Evolutionary conservation across 345 rosid species (phyloP).

Genomic region (Moringa oleifera): DNA sequence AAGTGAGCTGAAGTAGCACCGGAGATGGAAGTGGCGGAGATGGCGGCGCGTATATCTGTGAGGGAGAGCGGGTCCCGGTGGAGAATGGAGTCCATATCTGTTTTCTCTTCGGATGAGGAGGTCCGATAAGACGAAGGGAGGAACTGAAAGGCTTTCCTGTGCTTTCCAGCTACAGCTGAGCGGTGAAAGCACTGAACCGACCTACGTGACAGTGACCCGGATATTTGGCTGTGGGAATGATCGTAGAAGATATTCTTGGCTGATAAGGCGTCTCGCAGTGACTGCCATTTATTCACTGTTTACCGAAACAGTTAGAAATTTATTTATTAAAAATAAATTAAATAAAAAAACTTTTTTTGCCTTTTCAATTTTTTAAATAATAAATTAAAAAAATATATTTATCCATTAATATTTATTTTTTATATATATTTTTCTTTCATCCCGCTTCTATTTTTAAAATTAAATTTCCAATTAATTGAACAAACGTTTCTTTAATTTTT

Average conservation of each 20-base stretch:
- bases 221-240: conserved; percentile 1
- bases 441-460: no score
- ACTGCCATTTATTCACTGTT: no score
- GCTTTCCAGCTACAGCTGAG: neutral
- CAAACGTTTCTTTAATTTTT: no score
- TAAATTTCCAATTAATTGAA: no score
- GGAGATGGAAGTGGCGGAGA: conserved; percentile 13
- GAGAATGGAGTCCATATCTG: conserved; percentile 40
- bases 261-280: no score
- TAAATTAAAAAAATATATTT: no score
- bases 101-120: neutral
- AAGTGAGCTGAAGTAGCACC: conserved; percentile 15
- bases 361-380: no score
- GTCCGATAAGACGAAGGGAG: neutral
- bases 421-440: no score
- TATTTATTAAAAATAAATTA: no score
- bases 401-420: no score
- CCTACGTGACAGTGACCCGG: conserved; percentile 6
- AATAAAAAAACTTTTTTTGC: no score
- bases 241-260: neutral
- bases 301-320: no score
- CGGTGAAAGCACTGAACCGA: neutral
- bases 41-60: conserved; percentile 30
- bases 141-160: neutral
- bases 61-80: conserved; percentile 22